Percentiles rank a stretch among this genome's conserved stretches.
These are phyloP conservation scores for Cornus kousa DNA, from an alignment of 148 eudicot species.

Conservation along the genomic window DNA sequence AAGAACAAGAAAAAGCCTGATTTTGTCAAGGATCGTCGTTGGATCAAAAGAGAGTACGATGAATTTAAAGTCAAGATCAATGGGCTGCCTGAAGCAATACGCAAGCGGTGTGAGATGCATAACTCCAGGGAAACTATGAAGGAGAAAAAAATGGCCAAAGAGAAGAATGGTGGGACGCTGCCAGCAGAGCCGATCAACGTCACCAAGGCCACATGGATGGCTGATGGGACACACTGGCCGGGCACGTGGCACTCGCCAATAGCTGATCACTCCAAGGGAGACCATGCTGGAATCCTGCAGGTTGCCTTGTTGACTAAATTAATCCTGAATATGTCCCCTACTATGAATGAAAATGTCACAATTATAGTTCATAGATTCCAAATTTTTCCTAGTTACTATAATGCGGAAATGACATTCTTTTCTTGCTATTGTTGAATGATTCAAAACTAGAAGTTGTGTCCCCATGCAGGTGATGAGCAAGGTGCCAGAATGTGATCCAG, in stretches of 20 bases:
- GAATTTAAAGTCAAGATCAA: constrained; percentile 88
- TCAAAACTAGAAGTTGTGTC: not conserved
- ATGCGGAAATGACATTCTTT: too few relatives aligned
- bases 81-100: constrained; percentile 74
- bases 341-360: too few relatives aligned
- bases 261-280: constrained; percentile 76
- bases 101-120: constrained; percentile 67
- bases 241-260: constrained; percentile 66
- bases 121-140: constrained; percentile 52
- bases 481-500: constrained; percentile 68
- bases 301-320: constrained; percentile 16
- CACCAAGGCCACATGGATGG: constrained; percentile 91
- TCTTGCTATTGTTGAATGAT: not conserved
- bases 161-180: constrained; percentile 28
- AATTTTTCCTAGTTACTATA: too few relatives aligned
- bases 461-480: constrained; percentile 72
- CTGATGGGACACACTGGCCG: constrained; percentile 94
- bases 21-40: constrained; percentile 87
- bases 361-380: too few relatives aligned
- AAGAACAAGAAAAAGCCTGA: constrained; percentile 73
- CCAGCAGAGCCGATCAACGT: constrained; percentile 19
- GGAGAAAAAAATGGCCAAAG: constrained; percentile 30
- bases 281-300: constrained; percentile 91
- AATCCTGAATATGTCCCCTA: not conserved
- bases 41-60: constrained; percentile 95